Conservation (phyloP, 768 basidiomycete genomes). For the Tulasnella sp. region DNA sequence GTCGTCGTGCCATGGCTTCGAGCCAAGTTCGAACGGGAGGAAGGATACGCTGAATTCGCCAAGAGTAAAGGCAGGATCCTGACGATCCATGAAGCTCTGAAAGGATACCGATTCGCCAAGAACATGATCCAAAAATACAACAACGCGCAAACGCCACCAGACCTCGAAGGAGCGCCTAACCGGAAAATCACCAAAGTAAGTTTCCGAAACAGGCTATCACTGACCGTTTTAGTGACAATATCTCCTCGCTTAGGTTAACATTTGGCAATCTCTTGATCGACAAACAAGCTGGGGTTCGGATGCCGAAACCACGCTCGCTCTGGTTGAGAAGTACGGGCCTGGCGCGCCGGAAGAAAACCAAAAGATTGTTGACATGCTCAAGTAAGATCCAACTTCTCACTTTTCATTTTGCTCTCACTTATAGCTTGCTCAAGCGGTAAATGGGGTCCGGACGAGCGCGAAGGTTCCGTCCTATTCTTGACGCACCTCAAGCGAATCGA, state of each 20-base stretch:
- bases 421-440: slow-evolving; percentile 23
- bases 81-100: slow-evolving; percentile 22
- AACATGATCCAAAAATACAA: slow-evolving; percentile 36
- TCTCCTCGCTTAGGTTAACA: slow-evolving; percentile 31
- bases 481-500: slow-evolving; percentile 40
- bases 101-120: slow-evolving; percentile 44
- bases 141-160: slow-evolving; percentile 34
- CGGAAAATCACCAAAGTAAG: slow-evolving; percentile 32
- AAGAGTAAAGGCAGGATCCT: slow-evolving; percentile 26
- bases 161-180: slow-evolving; percentile 27
- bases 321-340: slow-evolving; percentile 47
- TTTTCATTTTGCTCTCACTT: neutral
- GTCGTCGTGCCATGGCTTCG: slow-evolving; percentile 16
- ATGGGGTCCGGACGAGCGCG: slow-evolving; percentile 29
- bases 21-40: slow-evolving; percentile 13
- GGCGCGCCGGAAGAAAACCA: slow-evolving; percentile 40
- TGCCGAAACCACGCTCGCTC: slow-evolving; percentile 39
- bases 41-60: slow-evolving; percentile 37
- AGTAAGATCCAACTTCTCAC: slow-evolving; percentile 14
- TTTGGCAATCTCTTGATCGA: slow-evolving; percentile 41
- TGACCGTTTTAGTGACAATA: neutral
- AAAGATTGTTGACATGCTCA: slow-evolving; percentile 38
- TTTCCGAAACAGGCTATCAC: neutral
- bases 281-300: slow-evolving; percentile 33
- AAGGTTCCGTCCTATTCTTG: slow-evolving; percentile 42